A percentile compares a stretch with the other conserved stretches of the same genome.
These are phyloP conservation scores for Geotrichum cucujoidarum DNA, from an alignment of 1,139 yeast species.

Conservation along the genomic window DNA sequence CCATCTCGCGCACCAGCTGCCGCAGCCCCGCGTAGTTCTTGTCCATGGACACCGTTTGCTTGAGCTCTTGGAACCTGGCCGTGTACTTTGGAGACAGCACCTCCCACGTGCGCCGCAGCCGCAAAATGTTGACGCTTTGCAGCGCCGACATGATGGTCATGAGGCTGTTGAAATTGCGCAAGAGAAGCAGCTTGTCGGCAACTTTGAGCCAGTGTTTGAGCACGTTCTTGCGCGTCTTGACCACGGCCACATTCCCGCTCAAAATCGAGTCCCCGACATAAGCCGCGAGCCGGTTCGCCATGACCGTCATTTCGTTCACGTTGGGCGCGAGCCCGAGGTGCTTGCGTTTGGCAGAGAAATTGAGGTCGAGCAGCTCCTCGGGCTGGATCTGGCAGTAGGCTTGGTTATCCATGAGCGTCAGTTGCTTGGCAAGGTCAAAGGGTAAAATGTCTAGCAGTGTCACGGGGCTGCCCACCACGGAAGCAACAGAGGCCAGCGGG, in stretches of 20 bases:
- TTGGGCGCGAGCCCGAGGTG: constrained; percentile 60
- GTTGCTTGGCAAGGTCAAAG: constrained; percentile 76
- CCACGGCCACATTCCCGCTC: constrained; percentile 37
- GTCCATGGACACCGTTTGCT: constrained; percentile 73
- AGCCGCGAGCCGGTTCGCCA: constrained; percentile 75
- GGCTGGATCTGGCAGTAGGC: constrained; percentile 65
- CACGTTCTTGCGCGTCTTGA: constrained; percentile 52
- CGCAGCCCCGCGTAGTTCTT: constrained; percentile 78
- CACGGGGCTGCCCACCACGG: constrained; percentile 8
- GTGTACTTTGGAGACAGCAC: constrained; percentile 56
- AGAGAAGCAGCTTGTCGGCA: constrained; percentile 70
- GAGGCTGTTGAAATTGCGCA: constrained; percentile 77
- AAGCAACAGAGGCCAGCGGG: constrained; percentile 1
- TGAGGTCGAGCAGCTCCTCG: constrained; percentile 69
- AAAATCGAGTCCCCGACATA: constrained; percentile 74
- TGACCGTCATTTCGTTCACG: constrained; percentile 59
- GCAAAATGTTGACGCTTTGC: constrained; percentile 73
- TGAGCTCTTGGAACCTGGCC: constrained; percentile 62
- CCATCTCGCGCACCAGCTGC: constrained; percentile 51
- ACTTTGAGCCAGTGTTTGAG: constrained; percentile 80
- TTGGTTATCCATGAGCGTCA: constrained; percentile 72
- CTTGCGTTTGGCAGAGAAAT: constrained; percentile 62
- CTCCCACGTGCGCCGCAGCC: constrained; percentile 67
- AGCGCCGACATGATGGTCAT: constrained; percentile 82
- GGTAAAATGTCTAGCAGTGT: constrained; percentile 65